Conservation (phyloP, 345 rosid species). For the Balakata baccata region DNA sequence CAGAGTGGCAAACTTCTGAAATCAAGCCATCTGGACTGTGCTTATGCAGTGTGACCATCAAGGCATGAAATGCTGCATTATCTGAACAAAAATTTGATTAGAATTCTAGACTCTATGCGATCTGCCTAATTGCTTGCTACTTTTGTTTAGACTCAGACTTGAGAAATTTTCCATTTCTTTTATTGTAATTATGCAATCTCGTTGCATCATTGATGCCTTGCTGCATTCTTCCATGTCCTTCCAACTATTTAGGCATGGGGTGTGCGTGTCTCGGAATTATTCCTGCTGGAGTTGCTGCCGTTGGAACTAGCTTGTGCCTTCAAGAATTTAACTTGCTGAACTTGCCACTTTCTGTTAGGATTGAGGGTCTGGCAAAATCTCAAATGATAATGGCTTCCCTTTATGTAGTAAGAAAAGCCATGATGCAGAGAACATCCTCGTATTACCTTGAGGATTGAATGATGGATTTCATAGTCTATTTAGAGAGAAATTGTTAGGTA, state of each 20-base stretch:
- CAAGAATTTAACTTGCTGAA: background rate
- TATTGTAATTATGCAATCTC: background rate
- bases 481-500: no score
- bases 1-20: conserved; percentile 64
- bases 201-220: background rate
- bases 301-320: background rate
- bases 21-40: conserved; percentile 73
- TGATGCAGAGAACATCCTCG: no score
- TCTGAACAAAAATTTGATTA: background rate
- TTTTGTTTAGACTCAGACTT: background rate
- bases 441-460: no score
- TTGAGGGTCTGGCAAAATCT: no score
- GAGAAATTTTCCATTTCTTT: background rate
- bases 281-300: background rate
- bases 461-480: no score
- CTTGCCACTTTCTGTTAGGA: background rate
- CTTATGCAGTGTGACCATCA: conserved; percentile 65
- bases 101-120: background rate
- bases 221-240: no score
- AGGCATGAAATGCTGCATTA: conserved; percentile 41
- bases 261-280: background rate
- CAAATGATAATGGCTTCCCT: no score
- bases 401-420: no score
- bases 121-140: background rate
- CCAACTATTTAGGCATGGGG: no score